Base-by-base conservation (phyloP, 169 alveolate genomes). In the Eimeria maxima region DNA sequence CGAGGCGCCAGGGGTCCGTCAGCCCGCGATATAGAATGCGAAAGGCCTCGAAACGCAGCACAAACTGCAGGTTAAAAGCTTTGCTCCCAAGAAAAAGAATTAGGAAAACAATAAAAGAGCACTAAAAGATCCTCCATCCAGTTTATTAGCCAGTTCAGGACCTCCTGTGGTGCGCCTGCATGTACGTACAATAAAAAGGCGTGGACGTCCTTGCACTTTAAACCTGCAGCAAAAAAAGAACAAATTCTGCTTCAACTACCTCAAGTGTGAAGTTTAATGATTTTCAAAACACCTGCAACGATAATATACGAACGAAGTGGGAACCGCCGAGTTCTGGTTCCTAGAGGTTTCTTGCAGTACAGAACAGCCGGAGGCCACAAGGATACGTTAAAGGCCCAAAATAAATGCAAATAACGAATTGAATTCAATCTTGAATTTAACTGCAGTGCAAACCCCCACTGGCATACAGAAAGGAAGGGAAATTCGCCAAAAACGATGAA, bases 1-100 rank as follows among this genome's bases (percentile, higher is more conserved):
- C 83, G 83, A 73, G 83, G 83, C 83, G 83, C 83, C 83, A 38
- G 42, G 55, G 83, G 55, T 73, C 53, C 55, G 53, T 14, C 29
- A 20, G 83, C 55, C 55, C 4, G 29, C 83, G 44, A 27, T 18
- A 5, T 14, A 33, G 14, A 14, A n/a, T 38, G 63, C 44, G 24
- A 63, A 53, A 3, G 6, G 86, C 57, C 20, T 8, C 45, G 47
- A 47, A 45, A 78, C 4, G 67, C 33, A 0, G 65, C 3, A 78
- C 5, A 44, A 44, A n/a, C 44, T 3, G 67, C 22, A 45, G 38
- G 18, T 38, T 14, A 73, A 33, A 4, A 6, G 47, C 16, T 18
- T 14, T 42, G 14, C 13, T 73, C 13, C 69, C n/a, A 73, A 38
- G 33, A 13, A 38, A 16, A 73, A 73, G 11, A 45, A 44, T 38